A percentile compares a stretch with the other conserved stretches of the same genome.
These are phyloP conservation scores for Ophiostoma montium DNA, from an alignment of 2,329 filamentous ascomycete species.

Conservation along the genomic window DNA sequence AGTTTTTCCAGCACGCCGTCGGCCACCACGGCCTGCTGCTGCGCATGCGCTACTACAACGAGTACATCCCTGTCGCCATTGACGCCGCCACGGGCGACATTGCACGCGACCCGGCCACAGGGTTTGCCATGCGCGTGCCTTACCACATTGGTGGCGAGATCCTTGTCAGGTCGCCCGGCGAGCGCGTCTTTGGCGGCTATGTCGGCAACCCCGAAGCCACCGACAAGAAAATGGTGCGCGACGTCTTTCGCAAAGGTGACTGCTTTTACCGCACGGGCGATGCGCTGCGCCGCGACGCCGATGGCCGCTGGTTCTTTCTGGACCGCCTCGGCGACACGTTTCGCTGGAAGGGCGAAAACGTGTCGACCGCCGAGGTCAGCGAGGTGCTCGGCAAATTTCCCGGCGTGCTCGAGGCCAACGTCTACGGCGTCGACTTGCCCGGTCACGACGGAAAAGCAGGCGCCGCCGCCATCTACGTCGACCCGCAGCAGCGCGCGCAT, in stretches of 20 bases:
- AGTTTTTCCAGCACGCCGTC: conserved; percentile 49
- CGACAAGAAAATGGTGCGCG: conserved; percentile 45
- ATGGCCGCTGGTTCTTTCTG: conserved; percentile 56
- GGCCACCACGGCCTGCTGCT: conserved; percentile 56
- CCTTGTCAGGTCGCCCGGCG: conserved; percentile 44
- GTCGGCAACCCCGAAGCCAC: conserved; percentile 55
- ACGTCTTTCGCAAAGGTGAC: conserved; percentile 55
- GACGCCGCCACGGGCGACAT: conserved; percentile 56
- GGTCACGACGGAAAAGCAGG: conserved; percentile 74
- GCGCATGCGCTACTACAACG: conserved; percentile 36
- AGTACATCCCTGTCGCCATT: conserved; percentile 51
- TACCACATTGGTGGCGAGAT: conserved; percentile 66
- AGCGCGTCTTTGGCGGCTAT: conserved; percentile 53
- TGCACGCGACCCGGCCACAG: conserved; percentile 49
- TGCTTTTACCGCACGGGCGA: conserved; percentile 56
- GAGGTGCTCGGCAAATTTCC: conserved; percentile 56
- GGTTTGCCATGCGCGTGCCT: conserved; percentile 47
- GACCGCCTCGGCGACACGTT: conserved; percentile 59
- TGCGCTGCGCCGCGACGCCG: conserved; percentile 42
- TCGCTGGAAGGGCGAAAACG: conserved; percentile 72
- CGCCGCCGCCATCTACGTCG: conserved; percentile 33
- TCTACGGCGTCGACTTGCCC: conserved; percentile 69
- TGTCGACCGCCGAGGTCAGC: conserved; percentile 67
- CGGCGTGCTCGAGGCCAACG: conserved; percentile 62
- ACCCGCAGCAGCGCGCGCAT: conserved; percentile 10